A percentile compares a stretch with the other conserved stretches of the same genome.
These are phyloP conservation scores for Fragilariopsis cylindrus DNA, from an alignment of 108 stramenopile species.

Conservation along the genomic window DNA sequence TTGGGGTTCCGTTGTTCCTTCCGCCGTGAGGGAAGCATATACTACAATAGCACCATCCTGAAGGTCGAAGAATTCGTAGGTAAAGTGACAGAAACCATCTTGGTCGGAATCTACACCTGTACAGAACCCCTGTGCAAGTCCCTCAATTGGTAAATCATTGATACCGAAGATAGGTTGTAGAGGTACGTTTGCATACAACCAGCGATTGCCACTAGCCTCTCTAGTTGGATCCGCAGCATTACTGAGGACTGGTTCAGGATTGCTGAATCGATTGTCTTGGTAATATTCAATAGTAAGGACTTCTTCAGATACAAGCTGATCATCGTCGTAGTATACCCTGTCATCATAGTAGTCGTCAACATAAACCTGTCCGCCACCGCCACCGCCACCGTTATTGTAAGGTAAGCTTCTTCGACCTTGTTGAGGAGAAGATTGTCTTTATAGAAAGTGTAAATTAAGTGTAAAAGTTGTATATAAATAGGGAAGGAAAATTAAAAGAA, in stretches of 20 bases:
- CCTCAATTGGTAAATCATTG: conserved; percentile 10
- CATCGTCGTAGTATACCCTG: background rate
- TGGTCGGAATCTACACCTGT: background rate
- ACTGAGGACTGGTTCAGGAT: background rate
- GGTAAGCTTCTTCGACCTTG: too few relatives aligned
- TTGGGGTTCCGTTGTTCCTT: conserved; percentile 20
- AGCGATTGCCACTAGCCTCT: background rate
- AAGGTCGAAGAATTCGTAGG: conserved; percentile 24
- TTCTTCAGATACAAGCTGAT: conserved; percentile 6
- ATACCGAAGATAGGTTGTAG: conserved; percentile 7
- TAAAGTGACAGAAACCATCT: conserved; percentile 23
- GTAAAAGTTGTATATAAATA: too few relatives aligned
- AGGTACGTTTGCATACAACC: conserved; percentile 14
- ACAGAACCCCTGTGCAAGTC: conserved; percentile 20
- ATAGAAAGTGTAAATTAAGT: too few relatives aligned
- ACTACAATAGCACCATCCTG: conserved; percentile 15
- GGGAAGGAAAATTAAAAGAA: too few relatives aligned
- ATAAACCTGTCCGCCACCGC: background rate
- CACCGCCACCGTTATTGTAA: background rate
- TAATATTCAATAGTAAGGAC: background rate
- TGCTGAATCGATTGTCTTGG: conserved; percentile 16
- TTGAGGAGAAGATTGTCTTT: too few relatives aligned
- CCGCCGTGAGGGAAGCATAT: conserved; percentile 27
- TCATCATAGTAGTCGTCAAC: conserved; percentile 15
- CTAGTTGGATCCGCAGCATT: background rate